Conservation (phyloP, 257 asterid genomes). For the Mitragyna speciosa region DNA sequence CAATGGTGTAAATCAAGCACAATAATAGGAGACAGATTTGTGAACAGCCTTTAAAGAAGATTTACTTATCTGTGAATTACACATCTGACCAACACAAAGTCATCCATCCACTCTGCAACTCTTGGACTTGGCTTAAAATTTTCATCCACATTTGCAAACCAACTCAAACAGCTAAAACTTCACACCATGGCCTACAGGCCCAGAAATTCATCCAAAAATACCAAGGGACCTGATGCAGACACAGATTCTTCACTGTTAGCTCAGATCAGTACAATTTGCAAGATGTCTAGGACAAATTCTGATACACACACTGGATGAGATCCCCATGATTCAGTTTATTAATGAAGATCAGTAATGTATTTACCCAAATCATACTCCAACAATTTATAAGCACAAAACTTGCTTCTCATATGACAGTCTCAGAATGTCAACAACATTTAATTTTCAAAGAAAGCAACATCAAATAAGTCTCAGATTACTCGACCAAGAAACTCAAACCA, state of each 20-base stretch:
- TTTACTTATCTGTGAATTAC: not conserved
- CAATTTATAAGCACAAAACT: too few relatives aligned
- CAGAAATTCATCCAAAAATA: not conserved
- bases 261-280: not conserved
- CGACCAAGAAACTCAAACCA: not conserved
- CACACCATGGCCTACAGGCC: not conserved
- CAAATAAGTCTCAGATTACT: not conserved
- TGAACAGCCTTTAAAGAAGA: conserved; percentile 2
- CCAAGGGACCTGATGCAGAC: not conserved
- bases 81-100: not conserved
- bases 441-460: conserved; percentile 1
- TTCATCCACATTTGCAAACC: not conserved
- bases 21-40: not conserved
- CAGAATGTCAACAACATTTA: not conserved
- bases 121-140: not conserved
- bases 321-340: not conserved
- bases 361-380: not conserved
- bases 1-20: not conserved
- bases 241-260: not conserved
- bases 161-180: not conserved
- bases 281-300: not conserved
- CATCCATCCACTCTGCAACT: not conserved
- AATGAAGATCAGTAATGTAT: not conserved
- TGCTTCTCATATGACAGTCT: not conserved
- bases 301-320: not conserved